phyloP scores from a whole-genome alignment of 176 grass and related monocot species.

The bread wheat (Triticum aestivum) region IWGSC_CS_RefSeq_v2.1 NC_057802.1:405229734-405230233 shows the following conservation, averaged over 20 bases:
- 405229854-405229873: background rate
- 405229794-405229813: constrained; percentile 87
- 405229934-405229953: background rate
- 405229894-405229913: background rate
- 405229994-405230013: constrained; percentile 1
- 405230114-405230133: constrained; percentile 54
- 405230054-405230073: constrained; percentile 63
- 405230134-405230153: constrained; percentile 72
- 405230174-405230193: constrained; percentile 8
- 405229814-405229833: constrained; percentile 13
- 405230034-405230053: background rate
- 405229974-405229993: background rate
- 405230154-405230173: constrained; percentile 24
- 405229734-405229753: constrained; percentile 23
- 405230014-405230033: background rate
- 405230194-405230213: background rate
- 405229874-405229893: constrained; percentile 8
- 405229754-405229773: constrained; percentile 81
- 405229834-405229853: background rate
- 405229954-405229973: background rate
- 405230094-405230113: constrained; percentile 43
- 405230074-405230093: constrained; percentile 45
- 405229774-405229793: constrained; percentile 58
- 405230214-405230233: constrained; percentile 1
- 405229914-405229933: background rate